Percentiles rank a stretch among this genome's conserved stretches.
Conservation (phyloP, 306 rosid species). For the Cyclanthera cordifolia region DNA sequence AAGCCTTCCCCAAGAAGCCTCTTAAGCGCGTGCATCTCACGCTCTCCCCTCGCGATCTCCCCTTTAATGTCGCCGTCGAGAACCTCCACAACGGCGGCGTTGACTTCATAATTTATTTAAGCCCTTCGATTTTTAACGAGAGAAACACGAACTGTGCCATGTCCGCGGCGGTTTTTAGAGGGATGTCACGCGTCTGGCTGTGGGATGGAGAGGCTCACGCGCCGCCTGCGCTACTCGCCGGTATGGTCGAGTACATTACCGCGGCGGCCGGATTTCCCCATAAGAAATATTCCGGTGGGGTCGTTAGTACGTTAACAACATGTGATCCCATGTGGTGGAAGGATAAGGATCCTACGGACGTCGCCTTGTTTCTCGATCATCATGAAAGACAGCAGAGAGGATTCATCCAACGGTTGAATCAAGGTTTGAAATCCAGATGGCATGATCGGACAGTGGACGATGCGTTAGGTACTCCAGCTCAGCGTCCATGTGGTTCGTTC, state of each 20-base stretch:
- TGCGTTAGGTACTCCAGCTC: slow-evolving; percentile 25
- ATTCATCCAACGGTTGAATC: slow-evolving; percentile 61
- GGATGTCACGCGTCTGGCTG: slow-evolving; percentile 46
- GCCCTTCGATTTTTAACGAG: slow-evolving; percentile 28
- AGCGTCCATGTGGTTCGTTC: slow-evolving; percentile 21
- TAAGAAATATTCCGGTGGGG: neutral
- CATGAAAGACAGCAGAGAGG: slow-evolving; percentile 22
- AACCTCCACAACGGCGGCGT: neutral
- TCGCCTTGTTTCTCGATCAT: slow-evolving; percentile 27
- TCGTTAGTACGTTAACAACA: neutral
- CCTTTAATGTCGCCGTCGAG: neutral
- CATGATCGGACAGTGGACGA: slow-evolving; percentile 32
- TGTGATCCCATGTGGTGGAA: slow-evolving; percentile 31
- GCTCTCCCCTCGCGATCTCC: slow-evolving; percentile 20
- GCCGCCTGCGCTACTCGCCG: slow-evolving; percentile 36
- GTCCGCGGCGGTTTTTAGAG: slow-evolving; percentile 30
- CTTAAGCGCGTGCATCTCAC: slow-evolving; percentile 34
- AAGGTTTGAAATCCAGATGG: slow-evolving; percentile 25
- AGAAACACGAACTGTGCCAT: slow-evolving; percentile 14
- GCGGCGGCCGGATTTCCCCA: slow-evolving; percentile 26
- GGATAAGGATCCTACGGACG: slow-evolving; percentile 29
- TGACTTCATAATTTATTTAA: slow-evolving; percentile 30
- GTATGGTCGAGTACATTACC: slow-evolving; percentile 41
- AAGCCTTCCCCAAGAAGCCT: slow-evolving; percentile 23
- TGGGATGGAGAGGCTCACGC: slow-evolving; percentile 36